These are phyloP conservation scores for Plectosphaerella cucumerina DNA, from an alignment of 2,329 filamentous ascomycete genomes.

Conservation along the genomic window DNA sequence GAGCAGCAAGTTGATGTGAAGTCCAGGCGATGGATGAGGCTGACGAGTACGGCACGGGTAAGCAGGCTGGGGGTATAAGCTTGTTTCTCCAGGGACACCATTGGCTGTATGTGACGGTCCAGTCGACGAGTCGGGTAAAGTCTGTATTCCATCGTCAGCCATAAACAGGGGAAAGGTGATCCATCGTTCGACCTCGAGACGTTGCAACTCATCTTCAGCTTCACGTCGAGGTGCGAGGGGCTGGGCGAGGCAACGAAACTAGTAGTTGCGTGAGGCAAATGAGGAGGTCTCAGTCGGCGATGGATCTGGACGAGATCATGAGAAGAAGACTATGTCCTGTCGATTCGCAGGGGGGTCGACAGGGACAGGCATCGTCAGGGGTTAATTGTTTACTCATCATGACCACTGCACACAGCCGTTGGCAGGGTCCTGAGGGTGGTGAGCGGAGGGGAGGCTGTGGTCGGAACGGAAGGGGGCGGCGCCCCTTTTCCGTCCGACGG, in stretches of 20 bases:
- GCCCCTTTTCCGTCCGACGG: not conserved
- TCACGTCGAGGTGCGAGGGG: too few relatives aligned
- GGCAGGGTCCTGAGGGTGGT: not conserved
- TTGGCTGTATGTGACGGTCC: too few relatives aligned
- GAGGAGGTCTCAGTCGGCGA: not conserved
- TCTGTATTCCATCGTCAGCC: not conserved
- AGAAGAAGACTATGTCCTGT: too few relatives aligned
- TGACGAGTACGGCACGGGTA: too few relatives aligned
- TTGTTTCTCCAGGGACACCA: too few relatives aligned
- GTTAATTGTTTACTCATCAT: conserved; percentile 1
- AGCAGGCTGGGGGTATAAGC: too few relatives aligned
- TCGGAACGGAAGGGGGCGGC: not conserved
- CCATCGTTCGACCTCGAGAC: too few relatives aligned
- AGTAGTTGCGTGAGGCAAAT: not conserved
- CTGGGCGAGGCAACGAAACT: not conserved
- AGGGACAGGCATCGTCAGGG: not conserved
- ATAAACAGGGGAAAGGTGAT: too few relatives aligned
- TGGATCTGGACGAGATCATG: not conserved
- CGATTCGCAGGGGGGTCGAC: not conserved
- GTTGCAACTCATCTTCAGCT: too few relatives aligned
- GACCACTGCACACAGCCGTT: not conserved
- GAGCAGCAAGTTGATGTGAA: not conserved
- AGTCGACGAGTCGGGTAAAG: too few relatives aligned
- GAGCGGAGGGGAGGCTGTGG: not conserved
- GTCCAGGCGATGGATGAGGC: too few relatives aligned